Evolutionary conservation across 2,329 filamentous ascomycete genomes (phyloP).

Genomic region (Aspergillus hiratsukae): DNA sequence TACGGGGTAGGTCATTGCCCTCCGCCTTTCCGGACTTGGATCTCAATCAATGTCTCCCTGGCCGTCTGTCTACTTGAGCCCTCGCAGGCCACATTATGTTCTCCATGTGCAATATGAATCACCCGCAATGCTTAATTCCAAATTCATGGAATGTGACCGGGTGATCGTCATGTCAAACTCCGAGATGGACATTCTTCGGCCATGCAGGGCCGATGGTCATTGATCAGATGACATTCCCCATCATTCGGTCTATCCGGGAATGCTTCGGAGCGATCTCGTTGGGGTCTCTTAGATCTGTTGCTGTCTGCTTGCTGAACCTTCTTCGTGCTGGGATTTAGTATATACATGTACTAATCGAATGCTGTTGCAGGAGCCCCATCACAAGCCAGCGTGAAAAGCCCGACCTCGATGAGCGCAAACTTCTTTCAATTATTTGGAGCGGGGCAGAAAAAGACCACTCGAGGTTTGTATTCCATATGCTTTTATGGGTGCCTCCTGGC

Average conservation of each 20-base stretch:
- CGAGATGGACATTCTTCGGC: not conserved
- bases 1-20: not conserved
- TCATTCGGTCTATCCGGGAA: conserved; percentile 1
- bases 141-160: not conserved
- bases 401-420: conserved; percentile 20
- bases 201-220: not conserved
- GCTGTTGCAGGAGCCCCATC: not conserved
- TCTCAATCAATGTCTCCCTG: not conserved
- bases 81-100: not conserved
- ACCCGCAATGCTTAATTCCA: not conserved
- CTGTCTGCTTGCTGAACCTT: not conserved
- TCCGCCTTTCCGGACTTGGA: conserved; percentile 10
- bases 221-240: conserved; percentile 3
- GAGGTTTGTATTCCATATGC: conserved; percentile 51
- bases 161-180: not conserved
- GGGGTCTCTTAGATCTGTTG: not conserved
- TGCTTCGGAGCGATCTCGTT: not conserved
- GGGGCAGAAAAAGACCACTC: conserved; percentile 66
- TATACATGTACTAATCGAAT: not conserved
- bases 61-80: not conserved
- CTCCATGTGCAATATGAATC: not conserved
- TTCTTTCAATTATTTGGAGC: conserved; percentile 52
- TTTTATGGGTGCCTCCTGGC: not conserved
- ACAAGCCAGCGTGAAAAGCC: conserved; percentile 7
- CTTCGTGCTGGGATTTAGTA: not conserved